Conservation (phyloP, 2,329 filamentous ascomycete species). For the Truncatella angustata region DNA sequence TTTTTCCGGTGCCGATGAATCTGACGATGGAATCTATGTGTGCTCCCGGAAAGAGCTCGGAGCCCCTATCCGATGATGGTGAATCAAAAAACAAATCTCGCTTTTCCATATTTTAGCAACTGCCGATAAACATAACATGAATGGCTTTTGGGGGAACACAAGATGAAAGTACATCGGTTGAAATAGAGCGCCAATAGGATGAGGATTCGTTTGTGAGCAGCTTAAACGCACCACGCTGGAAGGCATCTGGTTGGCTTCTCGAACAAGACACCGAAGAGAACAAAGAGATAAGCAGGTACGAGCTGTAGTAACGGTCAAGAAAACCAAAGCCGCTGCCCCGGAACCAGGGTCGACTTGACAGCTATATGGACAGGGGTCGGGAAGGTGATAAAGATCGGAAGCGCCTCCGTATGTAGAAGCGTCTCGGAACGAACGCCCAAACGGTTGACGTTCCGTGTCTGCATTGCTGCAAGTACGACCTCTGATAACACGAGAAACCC, state of each 20-base stretch:
- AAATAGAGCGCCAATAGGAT: background rate
- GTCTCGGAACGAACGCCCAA: background rate
- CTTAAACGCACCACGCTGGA: background rate
- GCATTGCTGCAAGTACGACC: constrained; percentile 1
- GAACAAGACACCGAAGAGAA: background rate
- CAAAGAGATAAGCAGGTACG: background rate
- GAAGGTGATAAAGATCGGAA: background rate
- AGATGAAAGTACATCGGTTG: background rate
- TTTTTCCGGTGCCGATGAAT: background rate
- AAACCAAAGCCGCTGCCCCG: background rate
- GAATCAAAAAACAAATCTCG: background rate
- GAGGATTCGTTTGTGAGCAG: background rate
- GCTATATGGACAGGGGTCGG: background rate
- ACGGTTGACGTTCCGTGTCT: constrained; percentile 2
- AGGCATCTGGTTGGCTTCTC: too few species aligned
- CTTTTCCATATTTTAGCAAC: background rate
- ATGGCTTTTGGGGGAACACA: background rate
- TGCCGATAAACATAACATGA: background rate
- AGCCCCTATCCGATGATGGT: background rate
- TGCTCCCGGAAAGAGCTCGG: background rate
- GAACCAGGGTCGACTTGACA: constrained; percentile 3
- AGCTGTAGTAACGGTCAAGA: background rate
- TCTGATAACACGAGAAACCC: background rate
- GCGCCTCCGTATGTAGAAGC: background rate
- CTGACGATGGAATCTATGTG: background rate